These are phyloP conservation scores for Gamsiella multidivaricata DNA, from an alignment of 192 early-diverging fungal genomes.

Conservation along the genomic window DNA sequence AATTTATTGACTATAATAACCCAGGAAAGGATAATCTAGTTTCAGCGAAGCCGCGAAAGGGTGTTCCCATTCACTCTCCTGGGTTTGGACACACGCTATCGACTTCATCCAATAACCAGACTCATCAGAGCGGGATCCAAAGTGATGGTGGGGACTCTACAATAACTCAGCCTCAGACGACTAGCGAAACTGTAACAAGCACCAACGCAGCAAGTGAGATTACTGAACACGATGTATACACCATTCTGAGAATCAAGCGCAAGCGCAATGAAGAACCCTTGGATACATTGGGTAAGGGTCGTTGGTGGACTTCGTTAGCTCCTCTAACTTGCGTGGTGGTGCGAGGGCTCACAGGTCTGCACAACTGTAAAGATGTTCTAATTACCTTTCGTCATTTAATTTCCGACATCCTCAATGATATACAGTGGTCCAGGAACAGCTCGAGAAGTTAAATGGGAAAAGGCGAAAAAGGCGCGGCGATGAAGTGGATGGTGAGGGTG, in stretches of 20 bases:
- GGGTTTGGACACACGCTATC: no score
- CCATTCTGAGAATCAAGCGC: conserved; percentile 83
- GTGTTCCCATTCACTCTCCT: conserved; percentile 9
- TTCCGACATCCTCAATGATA: background rate
- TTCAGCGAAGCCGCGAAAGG: background rate
- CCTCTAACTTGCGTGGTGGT: no score
- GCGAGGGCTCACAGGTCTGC: no score
- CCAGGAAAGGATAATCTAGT: conserved; percentile 16
- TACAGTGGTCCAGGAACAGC: conserved; percentile 65
- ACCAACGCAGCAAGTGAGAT: background rate
- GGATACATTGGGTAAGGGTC: conserved; percentile 67
- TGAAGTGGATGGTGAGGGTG: conserved; percentile 4
- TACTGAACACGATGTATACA: conserved; percentile 45
- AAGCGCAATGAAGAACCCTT: conserved; percentile 79
- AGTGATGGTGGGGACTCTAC: no score
- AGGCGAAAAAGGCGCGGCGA: conserved; percentile 44
- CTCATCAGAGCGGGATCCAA: no score
- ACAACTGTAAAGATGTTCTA: no score
- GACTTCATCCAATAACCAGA: no score
- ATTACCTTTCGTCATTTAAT: background rate
- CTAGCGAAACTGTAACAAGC: no score
- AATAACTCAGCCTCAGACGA: no score
- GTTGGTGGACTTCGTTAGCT: background rate
- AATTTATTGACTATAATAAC: conserved; percentile 26
- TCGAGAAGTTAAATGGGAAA: conserved; percentile 32